A percentile compares a stretch with the other conserved stretches of the same genome.
Evolutionary conservation across 1,139 yeast genomes (phyloP).

Genomic region (Nakaseomyces sp.): DNA sequence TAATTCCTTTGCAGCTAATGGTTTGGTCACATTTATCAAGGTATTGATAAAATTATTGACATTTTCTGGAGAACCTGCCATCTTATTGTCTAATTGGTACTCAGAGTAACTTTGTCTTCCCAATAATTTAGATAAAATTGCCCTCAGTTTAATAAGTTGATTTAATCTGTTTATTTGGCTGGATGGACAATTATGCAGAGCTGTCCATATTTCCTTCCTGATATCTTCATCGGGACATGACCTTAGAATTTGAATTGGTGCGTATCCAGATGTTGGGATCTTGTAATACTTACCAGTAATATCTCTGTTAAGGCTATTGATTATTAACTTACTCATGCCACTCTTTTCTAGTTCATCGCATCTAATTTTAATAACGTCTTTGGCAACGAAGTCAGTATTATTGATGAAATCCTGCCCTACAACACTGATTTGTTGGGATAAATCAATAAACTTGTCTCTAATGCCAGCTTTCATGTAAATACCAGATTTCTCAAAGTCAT

Average conservation of each 20-base stretch:
- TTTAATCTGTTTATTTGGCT: conserved; percentile 56
- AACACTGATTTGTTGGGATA: conserved; percentile 74
- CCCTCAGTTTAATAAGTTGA: conserved; percentile 55
- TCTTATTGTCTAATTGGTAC: conserved; percentile 79
- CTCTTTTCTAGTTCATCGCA: conserved; percentile 16
- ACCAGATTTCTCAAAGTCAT: conserved; percentile 88
- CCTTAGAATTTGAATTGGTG: conserved; percentile 59
- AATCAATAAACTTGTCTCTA: conserved; percentile 60
- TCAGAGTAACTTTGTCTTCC: conserved; percentile 67
- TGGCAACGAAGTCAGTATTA: conserved; percentile 20
- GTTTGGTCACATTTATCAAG: conserved; percentile 43
- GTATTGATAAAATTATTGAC: conserved; percentile 61
- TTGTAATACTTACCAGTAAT: conserved; percentile 32
- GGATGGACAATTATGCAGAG: conserved; percentile 48
- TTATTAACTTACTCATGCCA: conserved; percentile 20
- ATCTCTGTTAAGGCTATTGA: conserved; percentile 27
- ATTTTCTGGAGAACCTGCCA: conserved; percentile 77
- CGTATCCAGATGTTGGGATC: conserved; percentile 61
- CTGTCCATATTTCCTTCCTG: conserved; percentile 66
- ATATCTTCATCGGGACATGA: conserved; percentile 49
- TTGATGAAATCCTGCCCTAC: conserved; percentile 70
- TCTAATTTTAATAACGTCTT: conserved; percentile 17
- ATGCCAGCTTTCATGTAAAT: conserved; percentile 64
- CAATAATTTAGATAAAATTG: conserved; percentile 62
- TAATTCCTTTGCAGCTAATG: conserved; percentile 56